phyloP scores from a whole-genome alignment of 768 basidiomycete genomes.

The Lentinula aciculospora region DNA sequence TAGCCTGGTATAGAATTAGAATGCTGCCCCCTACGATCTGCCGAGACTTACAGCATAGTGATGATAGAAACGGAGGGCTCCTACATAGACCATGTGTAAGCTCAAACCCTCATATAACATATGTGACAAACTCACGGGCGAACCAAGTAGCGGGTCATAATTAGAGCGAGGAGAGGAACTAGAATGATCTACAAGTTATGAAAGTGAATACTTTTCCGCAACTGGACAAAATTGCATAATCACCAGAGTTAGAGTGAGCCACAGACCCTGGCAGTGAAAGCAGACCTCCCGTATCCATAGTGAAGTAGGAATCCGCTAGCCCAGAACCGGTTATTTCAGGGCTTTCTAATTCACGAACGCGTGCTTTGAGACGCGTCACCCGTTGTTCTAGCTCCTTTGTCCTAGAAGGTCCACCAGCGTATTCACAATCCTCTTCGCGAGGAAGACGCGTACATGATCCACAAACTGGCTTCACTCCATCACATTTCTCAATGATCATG shows the following conservation, averaged over 20 bases:
- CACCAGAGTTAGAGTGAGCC: not conserved
- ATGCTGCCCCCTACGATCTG: not conserved
- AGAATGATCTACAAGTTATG: not conserved
- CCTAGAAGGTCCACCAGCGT: conserved; percentile 31
- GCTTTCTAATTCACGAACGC: conserved; percentile 30
- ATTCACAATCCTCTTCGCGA: conserved; percentile 39
- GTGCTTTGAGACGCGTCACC: conserved; percentile 28
- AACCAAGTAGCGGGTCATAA: not conserved
- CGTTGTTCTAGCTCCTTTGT: conserved; percentile 35
- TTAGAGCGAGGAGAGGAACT: not conserved
- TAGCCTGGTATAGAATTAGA: conserved; percentile 17
- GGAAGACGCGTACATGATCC: conserved; percentile 34
- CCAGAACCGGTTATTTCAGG: conserved; percentile 14
- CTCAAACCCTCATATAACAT: not conserved
- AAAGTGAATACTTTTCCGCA: not conserved
- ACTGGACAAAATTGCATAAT: not conserved
- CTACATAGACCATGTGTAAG: not conserved
- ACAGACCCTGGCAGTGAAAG: not conserved
- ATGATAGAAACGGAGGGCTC: conserved; percentile 1
- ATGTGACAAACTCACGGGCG: not conserved
- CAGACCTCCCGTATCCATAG: not conserved
- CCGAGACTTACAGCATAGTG: not conserved
- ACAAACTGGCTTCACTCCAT: conserved; percentile 22
- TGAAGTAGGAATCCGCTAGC: not conserved
- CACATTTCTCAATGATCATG: conserved; percentile 12